These are phyloP conservation scores for Staphylotrichum tortipilum DNA, from an alignment of 495 filamentous ascomycete species.

Conservation along the genomic window DNA sequence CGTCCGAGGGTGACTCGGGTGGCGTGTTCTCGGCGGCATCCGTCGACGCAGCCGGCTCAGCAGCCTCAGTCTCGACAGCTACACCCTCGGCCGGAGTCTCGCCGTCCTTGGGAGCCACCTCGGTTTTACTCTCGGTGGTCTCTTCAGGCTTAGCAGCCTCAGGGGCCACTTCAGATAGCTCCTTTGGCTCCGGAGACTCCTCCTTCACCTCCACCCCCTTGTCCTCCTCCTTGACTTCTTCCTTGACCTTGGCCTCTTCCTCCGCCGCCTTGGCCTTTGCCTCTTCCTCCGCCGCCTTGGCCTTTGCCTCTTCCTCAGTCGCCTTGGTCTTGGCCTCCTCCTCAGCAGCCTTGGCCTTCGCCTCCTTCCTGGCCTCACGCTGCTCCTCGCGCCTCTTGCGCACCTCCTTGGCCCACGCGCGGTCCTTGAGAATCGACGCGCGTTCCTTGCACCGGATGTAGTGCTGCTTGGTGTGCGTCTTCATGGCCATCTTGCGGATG, in stretches of 20 bases:
- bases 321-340: neutral
- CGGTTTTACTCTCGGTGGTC: too few relatives aligned
- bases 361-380: conserved; percentile 19
- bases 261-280: neutral
- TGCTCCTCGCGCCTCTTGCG: conserved; percentile 14
- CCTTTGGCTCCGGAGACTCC: neutral
- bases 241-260: neutral
- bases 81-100: too few relatives aligned
- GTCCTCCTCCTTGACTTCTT: neutral
- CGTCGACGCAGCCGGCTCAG: conserved; percentile 7
- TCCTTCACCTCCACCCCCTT: neutral
- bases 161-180: too few relatives aligned
- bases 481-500: conserved; percentile 20
- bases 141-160: too few relatives aligned
- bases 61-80: neutral
- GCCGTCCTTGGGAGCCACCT: too few relatives aligned
- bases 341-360: conserved; percentile 22
- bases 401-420: conserved; percentile 16
- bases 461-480: conserved; percentile 18
- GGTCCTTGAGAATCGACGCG: conserved; percentile 10
- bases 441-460: conserved; percentile 8
- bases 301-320: neutral
- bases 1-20: conserved; percentile 1
- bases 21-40: conserved; percentile 13
- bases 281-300: neutral